Evolutionary conservation across 352 stramenopile genomes (phyloP), one percentile per base, ranked within the genome.

Genomic region (Lagenidium giganteum): DNA sequence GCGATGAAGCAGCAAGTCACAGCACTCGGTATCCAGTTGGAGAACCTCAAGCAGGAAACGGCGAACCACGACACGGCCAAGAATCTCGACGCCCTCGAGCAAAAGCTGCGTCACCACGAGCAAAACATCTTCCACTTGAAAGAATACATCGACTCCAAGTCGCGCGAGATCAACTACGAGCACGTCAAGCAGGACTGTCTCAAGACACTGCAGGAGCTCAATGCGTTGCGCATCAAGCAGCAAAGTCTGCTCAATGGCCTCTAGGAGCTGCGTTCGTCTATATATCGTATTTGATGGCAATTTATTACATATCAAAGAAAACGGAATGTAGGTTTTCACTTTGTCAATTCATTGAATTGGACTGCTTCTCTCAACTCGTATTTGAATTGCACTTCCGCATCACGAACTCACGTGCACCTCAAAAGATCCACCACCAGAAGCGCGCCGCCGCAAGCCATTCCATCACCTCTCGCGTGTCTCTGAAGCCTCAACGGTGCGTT

Each of bases 41-140:
- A 95, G 32, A 83, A 80, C 34, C 42, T 87, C 42, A 88, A 88
- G 45, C 71, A 87, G 13, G 64, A 86, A 50, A 81, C 67, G 1
- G 60, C 62, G 3, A 70, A 75, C 42, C 85, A 90, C 41, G 78
- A 95, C 52, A 89, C 77, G 0, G 71, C 74, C 30, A 88, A 87
- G 46, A 89, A 67, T 25, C 46, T 95, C 31, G 73, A 93, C 46
- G 69, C 78, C 1, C 64, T 96, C 9, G 87, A 96, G 64, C 75
- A 93, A 38, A 96, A 96, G 54, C 56, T 96, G 46, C 70, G 82
- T 8, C 82, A 95, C 51, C 88, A 96, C 54, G 84, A 95, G 56
- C 87, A 96, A 56, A 96, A 89, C 34, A 96, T 97, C 36, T 96
- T 96, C 61, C 82, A 90, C 51, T 46, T 96, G 20, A 79, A 77